Base-by-base conservation (phyloP, 2,329 filamentous ascomycete genomes). In the Colletotrichum salicis region DNA sequence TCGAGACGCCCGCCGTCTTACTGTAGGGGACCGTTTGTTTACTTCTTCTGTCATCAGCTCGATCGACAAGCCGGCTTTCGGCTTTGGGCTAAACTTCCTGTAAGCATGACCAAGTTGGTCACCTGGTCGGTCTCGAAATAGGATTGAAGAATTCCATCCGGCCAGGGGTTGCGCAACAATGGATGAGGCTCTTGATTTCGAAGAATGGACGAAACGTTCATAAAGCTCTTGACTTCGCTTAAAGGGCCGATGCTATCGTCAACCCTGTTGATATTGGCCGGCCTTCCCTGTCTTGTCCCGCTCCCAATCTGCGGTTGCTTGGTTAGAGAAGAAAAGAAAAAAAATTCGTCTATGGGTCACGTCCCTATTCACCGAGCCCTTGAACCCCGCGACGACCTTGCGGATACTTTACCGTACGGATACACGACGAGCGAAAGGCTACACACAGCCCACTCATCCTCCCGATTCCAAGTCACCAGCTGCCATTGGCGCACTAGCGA, bases 401-500 rank as follows among this genome's bases (percentile, higher is more conserved):
- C 27, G 27, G 27, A 29, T 29, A 41, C 37, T 41, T 41, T 41
- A 19, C 37, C 37, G 37, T 13, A 29, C 45, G 61, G 68, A 37
- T 37, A 61, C 57, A 57, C 63, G n/a, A 71, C 29, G 33, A 29
- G 19, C 52, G 27, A 58, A 7, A 35, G 55, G 15, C 59, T 62
- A 22, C 15, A n/a, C 41, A 66, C 67, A 70, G 64, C 35, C 68
- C 57, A 62, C 48, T 62, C 63, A 48, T 64, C 58, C 58, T 71
- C 24, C 57, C 64, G 57, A 62, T 61, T 52, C 62, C 41, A 54
- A 65, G 54, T 45, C 62, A 33, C 24, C 27, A 27, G 37, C 65
- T 70, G 70, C 31, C 66, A 65, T 65, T 70, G 70, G 70, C n/a
- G 24, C 55, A 65, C 54, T 59, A 72, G 55, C 59, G 66, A 72